Evolutionary conservation across 352 stramenopile species (phyloP), one percentile per base, ranked within the genome.

Genomic region (Phytophthora parvispora): DNA sequence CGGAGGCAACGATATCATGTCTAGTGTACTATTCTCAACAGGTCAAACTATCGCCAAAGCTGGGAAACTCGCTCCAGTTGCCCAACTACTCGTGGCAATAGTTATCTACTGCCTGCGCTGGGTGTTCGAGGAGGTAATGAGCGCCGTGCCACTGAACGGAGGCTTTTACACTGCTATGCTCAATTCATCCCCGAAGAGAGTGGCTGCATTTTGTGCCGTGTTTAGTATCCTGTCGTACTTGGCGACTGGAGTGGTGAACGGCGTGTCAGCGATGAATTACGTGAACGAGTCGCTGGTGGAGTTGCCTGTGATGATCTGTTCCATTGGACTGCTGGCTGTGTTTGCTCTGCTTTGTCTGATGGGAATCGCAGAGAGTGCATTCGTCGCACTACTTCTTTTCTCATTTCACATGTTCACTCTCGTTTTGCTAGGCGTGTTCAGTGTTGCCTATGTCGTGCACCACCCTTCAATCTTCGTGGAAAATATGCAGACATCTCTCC

Each of bases 1-100:
- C 69, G 95, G 84, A 56, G 93, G 93, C 18, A 98, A 98, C 72
- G 92, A 97, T 43, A 97, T 98, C 74, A 72, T 97, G 9, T 92
- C 83, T 31, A 97, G 87, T 60, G 91, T 89, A 45, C 78, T 97
- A 24, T 97, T 96, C 53, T 87, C 83, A 18, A 59, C 84, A 2
- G 74, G 66, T 4, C 67, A 78, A 31, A 80, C 80, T 13, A 78
- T 80, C n/a, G 68, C 80, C 29, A 89, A 84, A 50, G 84, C 89
- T 3, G 91, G 91, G 1, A 94, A 91, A 70, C 69, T 98, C 47
- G 87, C 87, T 34, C 92, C 92, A 6, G 47, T 97, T 6, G 87
- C 87, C 49, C 81, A 97, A 57, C 27, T 92, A 1, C 61, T 97
- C 20, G 91, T 97, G 10, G 82, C 87, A 1, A 60, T 65, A 25